Evolutionary conservation across 164 flowering plant genomes (phyloP).

Genomic region (Kingdonia uniflora): DNA sequence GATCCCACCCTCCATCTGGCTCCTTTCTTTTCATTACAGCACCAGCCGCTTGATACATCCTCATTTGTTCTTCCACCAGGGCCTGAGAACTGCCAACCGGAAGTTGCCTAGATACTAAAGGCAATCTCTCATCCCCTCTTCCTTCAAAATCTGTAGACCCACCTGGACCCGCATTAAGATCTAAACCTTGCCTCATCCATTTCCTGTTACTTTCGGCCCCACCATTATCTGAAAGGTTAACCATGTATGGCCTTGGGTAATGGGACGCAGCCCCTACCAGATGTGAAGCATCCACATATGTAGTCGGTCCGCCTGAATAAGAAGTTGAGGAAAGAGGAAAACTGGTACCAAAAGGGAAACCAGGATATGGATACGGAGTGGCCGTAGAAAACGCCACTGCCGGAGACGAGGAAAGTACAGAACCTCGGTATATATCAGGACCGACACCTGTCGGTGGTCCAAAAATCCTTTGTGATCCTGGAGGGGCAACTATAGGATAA

Average conservation of each 20-base stretch:
- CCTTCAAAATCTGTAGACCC: conserved; percentile 38
- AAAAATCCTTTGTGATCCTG: conserved; percentile 45
- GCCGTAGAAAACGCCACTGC: conserved; percentile 43
- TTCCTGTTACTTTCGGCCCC: conserved; percentile 43
- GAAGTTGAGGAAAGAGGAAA: conserved; percentile 59
- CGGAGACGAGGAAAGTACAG: conserved; percentile 73
- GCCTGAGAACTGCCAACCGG: conserved; percentile 47
- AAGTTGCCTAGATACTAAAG: conserved; percentile 36
- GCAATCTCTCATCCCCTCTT: conserved; percentile 45
- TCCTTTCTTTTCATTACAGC: conserved; percentile 40
- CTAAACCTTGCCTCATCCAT: conserved; percentile 66
- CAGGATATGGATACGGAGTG: conserved; percentile 48
- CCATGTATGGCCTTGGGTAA: conserved; percentile 53
- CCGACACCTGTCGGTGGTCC: conserved; percentile 39
- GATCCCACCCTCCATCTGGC: conserved; percentile 51
- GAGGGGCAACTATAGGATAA: conserved; percentile 37
- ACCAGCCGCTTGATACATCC: conserved; percentile 46
- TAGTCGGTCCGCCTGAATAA: conserved; percentile 46
- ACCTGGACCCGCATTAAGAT: conserved; percentile 85
- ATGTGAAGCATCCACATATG: conserved; percentile 39
- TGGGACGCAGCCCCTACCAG: conserved; percentile 39
- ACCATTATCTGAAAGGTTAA: conserved; percentile 40
- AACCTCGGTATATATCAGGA: conserved; percentile 56
- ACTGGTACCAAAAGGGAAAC: conserved; percentile 51
- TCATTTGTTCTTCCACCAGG: conserved; percentile 48